These are phyloP conservation scores for Leucosporidium scottii DNA, from an alignment of 768 basidiomycete species.

Conservation along the genomic window DNA sequence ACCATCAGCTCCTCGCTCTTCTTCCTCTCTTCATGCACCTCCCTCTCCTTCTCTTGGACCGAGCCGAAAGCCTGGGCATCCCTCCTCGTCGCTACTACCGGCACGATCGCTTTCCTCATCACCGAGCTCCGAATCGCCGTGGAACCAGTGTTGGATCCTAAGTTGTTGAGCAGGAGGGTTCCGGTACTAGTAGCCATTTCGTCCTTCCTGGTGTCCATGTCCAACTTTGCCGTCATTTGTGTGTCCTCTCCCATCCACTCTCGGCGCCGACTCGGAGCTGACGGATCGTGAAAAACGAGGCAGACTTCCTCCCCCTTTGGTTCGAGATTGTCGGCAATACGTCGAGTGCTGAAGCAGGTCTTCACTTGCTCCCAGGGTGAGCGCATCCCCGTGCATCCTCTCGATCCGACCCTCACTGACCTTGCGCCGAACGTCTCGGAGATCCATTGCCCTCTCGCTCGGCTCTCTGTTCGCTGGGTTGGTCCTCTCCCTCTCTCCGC, in stretches of 20 bases:
- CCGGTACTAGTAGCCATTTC: conserved; percentile 68
- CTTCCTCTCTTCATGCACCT: conserved; percentile 40
- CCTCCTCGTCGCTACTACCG: conserved; percentile 54
- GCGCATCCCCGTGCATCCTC: too few species aligned
- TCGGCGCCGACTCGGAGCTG: too few species aligned
- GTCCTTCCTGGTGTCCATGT: conserved; percentile 69
- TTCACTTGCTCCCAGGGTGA: conserved; percentile 57
- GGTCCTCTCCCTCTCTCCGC: neutral
- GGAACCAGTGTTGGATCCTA: conserved; percentile 85
- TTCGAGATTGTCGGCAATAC: conserved; percentile 9
- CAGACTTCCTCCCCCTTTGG: conserved; percentile 9
- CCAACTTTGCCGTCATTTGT: conserved; percentile 51
- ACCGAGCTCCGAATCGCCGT: conserved; percentile 71
- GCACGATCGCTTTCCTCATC: conserved; percentile 56
- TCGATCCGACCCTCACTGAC: neutral
- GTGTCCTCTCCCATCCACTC: neutral
- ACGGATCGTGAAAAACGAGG: neutral
- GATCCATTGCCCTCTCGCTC: conserved; percentile 54
- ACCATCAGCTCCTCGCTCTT: conserved; percentile 38
- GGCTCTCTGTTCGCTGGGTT: conserved; percentile 62
- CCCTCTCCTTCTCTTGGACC: conserved; percentile 49
- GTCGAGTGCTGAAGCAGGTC: conserved; percentile 42
- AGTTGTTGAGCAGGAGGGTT: conserved; percentile 49
- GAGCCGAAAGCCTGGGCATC: conserved; percentile 63
- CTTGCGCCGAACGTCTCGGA: neutral